Conservation (phyloP, 495 filamentous ascomycete species). For the Podospora pseudopauciseta region DNA sequence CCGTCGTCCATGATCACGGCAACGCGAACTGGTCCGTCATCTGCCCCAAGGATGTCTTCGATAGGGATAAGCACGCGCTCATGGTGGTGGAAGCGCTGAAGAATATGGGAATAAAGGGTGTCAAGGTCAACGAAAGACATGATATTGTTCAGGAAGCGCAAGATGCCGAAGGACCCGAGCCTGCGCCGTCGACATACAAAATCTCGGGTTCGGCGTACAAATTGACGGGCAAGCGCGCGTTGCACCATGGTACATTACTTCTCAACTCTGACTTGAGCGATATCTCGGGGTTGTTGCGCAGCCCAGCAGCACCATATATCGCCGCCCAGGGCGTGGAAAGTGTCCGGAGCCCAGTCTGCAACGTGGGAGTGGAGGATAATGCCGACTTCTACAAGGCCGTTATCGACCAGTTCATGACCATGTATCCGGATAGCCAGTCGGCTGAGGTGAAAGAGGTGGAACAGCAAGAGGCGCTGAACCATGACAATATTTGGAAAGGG, state of each 20-base stretch:
- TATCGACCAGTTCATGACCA: conserved; percentile 46
- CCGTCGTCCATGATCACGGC: conserved; percentile 87
- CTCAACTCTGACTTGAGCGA: conserved; percentile 61
- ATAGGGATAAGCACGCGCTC: conserved; percentile 80
- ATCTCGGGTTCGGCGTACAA: conserved; percentile 93
- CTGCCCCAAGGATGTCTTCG: conserved; percentile 68
- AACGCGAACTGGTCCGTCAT: conserved; percentile 95
- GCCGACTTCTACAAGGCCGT: conserved; percentile 51
- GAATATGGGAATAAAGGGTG: conserved; percentile 41
- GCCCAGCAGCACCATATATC: conserved; percentile 70
- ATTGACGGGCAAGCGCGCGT: conserved; percentile 66
- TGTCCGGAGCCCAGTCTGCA: conserved; percentile 77
- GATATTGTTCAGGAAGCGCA: conserved; percentile 75
- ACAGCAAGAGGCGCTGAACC: conserved; percentile 22
- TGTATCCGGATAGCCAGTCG: conserved; percentile 45
- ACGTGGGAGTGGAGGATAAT: conserved; percentile 55
- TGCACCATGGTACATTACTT: conserved; percentile 92
- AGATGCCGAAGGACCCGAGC: conserved; percentile 1
- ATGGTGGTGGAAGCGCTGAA: conserved; percentile 82
- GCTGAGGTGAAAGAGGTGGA: conserved; percentile 44
- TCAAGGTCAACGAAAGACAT: conserved; percentile 80
- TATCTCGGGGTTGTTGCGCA: conserved; percentile 63
- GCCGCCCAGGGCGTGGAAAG: conserved; percentile 87
- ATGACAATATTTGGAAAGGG: conserved; percentile 46
- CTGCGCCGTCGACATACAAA: conserved; percentile 53